Percentiles rank a stretch among this genome's conserved stretches.
Evolutionary conservation across 768 basidiomycete genomes (phyloP).

Genomic region (Lactarius akahatsu): DNA sequence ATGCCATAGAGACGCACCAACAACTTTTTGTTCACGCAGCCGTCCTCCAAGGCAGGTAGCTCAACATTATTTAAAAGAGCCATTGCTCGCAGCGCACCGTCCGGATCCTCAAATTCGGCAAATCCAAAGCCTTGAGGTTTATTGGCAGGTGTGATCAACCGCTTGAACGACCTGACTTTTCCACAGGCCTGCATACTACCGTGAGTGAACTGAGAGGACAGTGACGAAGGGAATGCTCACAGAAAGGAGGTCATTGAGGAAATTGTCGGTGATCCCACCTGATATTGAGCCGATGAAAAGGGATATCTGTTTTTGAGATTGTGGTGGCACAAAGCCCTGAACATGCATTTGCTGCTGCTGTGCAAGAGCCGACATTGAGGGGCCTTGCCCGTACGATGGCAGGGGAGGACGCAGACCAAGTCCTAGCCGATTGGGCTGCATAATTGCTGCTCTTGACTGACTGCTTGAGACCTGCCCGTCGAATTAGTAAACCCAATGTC

Average conservation of each 20-base stretch:
- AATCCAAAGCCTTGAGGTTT: slow-evolving; percentile 98
- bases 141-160: slow-evolving; percentile 87
- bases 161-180: slow-evolving; percentile 84
- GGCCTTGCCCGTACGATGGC: slow-evolving; percentile 87
- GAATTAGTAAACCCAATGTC: neutral
- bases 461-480: neutral
- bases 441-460: slow-evolving; percentile 32
- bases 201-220: neutral
- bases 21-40: slow-evolving; percentile 60
- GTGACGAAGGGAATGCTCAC: slow-evolving; percentile 47
- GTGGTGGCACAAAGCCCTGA: slow-evolving; percentile 66
- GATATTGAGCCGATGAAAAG: slow-evolving; percentile 96
- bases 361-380: slow-evolving; percentile 88
- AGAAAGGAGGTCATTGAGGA: slow-evolving; percentile 72
- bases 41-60: slow-evolving; percentile 60
- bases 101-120: slow-evolving; percentile 92
- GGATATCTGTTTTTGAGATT: slow-evolving; percentile 65
- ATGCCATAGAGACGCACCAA: slow-evolving; percentile 53
- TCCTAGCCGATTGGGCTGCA: slow-evolving; percentile 73
- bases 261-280: slow-evolving; percentile 82
- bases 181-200: slow-evolving; percentile 72
- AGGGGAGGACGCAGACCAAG: slow-evolving; percentile 86
- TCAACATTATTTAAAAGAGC: slow-evolving; percentile 61
- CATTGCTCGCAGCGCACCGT: slow-evolving; percentile 79
- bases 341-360: slow-evolving; percentile 68